Conservation (phyloP, 805 yeast species). For the Debaryomyces castellii region DNA sequence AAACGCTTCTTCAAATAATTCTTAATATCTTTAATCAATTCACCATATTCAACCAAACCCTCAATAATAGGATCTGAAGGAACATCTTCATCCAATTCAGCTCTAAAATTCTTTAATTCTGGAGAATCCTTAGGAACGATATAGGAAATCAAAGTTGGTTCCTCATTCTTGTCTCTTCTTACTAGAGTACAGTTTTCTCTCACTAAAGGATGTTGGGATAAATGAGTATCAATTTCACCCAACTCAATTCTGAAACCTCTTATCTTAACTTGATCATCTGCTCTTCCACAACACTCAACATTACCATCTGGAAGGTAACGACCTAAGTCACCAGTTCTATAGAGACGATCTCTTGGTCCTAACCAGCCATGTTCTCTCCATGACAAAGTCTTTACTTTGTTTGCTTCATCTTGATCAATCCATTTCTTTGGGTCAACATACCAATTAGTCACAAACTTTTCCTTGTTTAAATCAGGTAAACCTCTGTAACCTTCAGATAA, state of each 20-base stretch:
- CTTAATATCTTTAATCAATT: constrained; percentile 77
- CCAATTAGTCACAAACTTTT: constrained; percentile 92
- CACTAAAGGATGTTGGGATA: constrained; percentile 88
- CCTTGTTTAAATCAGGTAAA: constrained; percentile 81
- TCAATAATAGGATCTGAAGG: constrained; percentile 65
- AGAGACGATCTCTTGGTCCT: constrained; percentile 94
- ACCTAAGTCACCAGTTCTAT: constrained; percentile 97
- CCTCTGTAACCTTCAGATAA: constrained; percentile 95
- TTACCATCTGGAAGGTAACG: constrained; percentile 96
- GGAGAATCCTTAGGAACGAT: constrained; percentile 71
- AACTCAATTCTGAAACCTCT: constrained; percentile 98
- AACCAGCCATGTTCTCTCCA: constrained; percentile 80
- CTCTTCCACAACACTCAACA: constrained; percentile 97
- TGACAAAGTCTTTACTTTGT: constrained; percentile 43
- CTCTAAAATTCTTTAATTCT: constrained; percentile 49
- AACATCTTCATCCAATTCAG: constrained; percentile 44
- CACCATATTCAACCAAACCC: constrained; percentile 75
- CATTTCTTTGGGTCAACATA: constrained; percentile 69
- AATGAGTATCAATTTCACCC: constrained; percentile 97
- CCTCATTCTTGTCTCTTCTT: constrained; percentile 87
- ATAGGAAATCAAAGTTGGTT: constrained; percentile 86
- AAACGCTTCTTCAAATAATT: constrained; percentile 77
- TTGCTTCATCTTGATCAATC: constrained; percentile 52
- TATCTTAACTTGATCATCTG: constrained; percentile 97
- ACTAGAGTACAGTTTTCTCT: constrained; percentile 93